Evolutionary conservation across 148 eudicot genomes (phyloP), one percentile per base, ranked within the genome.

Genomic region (Dianthus caryophyllus): DNA sequence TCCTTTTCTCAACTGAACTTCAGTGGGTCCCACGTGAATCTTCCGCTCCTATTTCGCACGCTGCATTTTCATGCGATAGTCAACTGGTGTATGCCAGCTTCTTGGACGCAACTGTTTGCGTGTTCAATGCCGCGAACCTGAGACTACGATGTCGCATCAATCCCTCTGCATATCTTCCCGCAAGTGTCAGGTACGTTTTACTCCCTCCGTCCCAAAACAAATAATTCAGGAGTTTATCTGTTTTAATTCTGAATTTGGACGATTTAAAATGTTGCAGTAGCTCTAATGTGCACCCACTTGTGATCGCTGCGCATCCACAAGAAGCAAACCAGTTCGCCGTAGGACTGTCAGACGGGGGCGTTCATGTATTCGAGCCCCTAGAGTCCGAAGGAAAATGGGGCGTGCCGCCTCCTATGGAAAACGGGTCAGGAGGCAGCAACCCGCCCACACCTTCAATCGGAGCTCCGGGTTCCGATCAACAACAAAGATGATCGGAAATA

Each of bases 381-480:
- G 97, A 88, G 74, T 82, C 96, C 16, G 85, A 88, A 75, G 97
- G 81, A 71, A 83, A 79, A 80, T 91, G 97, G 97, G 87, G 89
- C 36, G 76, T 79, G 29, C 85, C 87, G 41, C 88, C 89, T 66
- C 89, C 89, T 12, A 70, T 63, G 61, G 94, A 88, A 71, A 88
- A 88, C 70, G 94, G 94, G 41, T 85, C 94, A 22, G 83, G 75
- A 67, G 81, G 89, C 73, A 88, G 75, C 17, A 75, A 73, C 38
- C 84, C 86, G 2, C 74, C 79, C 52, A 78, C 87, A 71, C 85
- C 90, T 57, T 78, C 93, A 43, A 82, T 83, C 16, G 89, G 86
- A 41, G 80, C 83, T 69, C 81, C 86, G 25, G 88, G 86, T 18
- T 88, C 94, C 14, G 89, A 85, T 73, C 94, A 88, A 80, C 85